Conservation (phyloP, 768 basidiomycete species). For the Pleurotus platypus region DNA sequence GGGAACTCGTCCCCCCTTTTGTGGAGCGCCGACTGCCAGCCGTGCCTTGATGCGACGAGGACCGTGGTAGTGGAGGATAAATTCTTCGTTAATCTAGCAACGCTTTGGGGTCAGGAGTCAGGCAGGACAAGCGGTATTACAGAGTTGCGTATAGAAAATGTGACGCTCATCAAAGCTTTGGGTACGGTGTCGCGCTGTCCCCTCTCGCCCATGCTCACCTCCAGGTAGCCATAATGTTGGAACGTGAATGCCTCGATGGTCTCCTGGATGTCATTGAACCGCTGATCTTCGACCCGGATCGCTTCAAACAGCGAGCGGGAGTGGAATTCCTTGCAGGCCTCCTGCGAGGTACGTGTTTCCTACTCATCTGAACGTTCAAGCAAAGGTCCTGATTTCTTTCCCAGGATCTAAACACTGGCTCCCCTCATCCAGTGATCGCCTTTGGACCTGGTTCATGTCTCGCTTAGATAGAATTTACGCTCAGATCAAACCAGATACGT, state of each 20-base stretch:
- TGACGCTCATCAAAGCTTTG: slow-evolving; percentile 36
- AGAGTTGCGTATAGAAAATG: slow-evolving; percentile 55
- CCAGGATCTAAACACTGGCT: slow-evolving; percentile 86
- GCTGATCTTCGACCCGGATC: slow-evolving; percentile 61
- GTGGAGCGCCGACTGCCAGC: slow-evolving; percentile 55
- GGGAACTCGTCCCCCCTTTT: slow-evolving; percentile 32
- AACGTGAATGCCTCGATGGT: slow-evolving; percentile 45
- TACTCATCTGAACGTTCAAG: too few relatives aligned
- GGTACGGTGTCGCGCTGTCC: background rate
- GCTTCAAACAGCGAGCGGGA: slow-evolving; percentile 83
- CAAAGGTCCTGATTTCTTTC: background rate
- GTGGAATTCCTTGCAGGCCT: slow-evolving; percentile 65
- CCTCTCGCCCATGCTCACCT: too few relatives aligned
- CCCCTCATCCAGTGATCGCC: slow-evolving; percentile 37
- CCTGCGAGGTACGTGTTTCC: slow-evolving; percentile 53
- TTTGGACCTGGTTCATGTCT: slow-evolving; percentile 73
- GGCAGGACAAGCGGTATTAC: slow-evolving; percentile 45
- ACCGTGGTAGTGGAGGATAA: slow-evolving; percentile 39
- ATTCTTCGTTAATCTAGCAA: slow-evolving; percentile 59
- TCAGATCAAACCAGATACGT: slow-evolving; percentile 84
- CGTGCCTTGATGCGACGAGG: slow-evolving; percentile 49
- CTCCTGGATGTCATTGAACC: slow-evolving; percentile 57
- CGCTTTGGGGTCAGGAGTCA: slow-evolving; percentile 82
- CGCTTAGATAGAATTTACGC: slow-evolving; percentile 61
- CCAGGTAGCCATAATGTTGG: slow-evolving; percentile 62